Percentiles rank a stretch among this genome's conserved stretches.
These are phyloP conservation scores for Zygoascus ofunaensis DNA, from an alignment of 805 yeast genomes.

Conservation along the genomic window DNA sequence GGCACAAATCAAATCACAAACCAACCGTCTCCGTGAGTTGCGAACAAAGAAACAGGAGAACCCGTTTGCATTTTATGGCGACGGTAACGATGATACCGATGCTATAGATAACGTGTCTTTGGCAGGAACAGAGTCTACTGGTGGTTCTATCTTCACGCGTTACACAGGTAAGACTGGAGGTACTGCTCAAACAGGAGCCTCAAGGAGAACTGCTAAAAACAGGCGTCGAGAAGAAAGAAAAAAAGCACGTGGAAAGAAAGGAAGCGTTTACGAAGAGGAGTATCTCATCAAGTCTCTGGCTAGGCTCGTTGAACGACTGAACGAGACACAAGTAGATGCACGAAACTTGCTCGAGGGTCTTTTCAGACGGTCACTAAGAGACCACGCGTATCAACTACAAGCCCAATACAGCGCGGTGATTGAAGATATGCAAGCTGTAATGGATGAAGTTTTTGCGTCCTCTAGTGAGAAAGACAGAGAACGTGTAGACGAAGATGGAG, in stretches of 20 bases:
- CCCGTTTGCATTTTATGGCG: conserved; percentile 78
- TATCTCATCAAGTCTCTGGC: conserved; percentile 83
- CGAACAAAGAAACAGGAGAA: conserved; percentile 75
- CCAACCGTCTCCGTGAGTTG: conserved; percentile 73
- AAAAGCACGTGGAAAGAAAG: conserved; percentile 94
- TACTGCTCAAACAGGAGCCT: conserved; percentile 93
- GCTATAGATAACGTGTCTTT: conserved; percentile 89
- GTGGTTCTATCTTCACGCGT: conserved; percentile 86
- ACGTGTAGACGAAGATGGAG: conserved; percentile 82
- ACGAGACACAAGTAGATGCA: conserved; percentile 68
- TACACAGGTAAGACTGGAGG: conserved; percentile 95
- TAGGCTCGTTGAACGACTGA: conserved; percentile 73
- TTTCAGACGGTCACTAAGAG: conserved; percentile 58
- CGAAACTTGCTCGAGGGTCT: conserved; percentile 63
- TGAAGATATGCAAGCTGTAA: conserved; percentile 45
- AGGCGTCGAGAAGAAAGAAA: conserved; percentile 92
- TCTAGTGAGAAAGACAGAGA: conserved; percentile 74
- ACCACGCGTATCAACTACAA: conserved; percentile 78
- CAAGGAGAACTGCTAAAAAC: conserved; percentile 86
- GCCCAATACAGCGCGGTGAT: conserved; percentile 51
- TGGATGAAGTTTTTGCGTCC: conserved; percentile 69
- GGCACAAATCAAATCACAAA: conserved; percentile 74
- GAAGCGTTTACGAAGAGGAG: conserved; percentile 95
- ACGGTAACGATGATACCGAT: conserved; percentile 61
- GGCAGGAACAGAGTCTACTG: conserved; percentile 89